Base-by-base conservation (phyloP, 2,329 filamentous ascomycete species). In the Fusarium robinianum region DNA sequence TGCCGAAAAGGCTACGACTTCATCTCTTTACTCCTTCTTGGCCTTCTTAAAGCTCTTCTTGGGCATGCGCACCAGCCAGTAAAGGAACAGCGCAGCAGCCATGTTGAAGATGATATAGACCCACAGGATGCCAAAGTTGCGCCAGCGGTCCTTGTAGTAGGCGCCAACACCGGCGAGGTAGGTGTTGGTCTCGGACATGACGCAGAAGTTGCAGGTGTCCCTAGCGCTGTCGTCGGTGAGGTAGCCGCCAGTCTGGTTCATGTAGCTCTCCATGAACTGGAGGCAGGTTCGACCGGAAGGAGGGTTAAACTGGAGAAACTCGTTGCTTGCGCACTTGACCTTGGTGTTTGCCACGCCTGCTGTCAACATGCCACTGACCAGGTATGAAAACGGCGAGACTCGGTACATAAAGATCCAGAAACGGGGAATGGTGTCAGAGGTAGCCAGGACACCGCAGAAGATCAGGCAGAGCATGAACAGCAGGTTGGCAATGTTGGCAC, bases 331-430 rank as follows among this genome's bases (percentile, higher is more conserved):
- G 66, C 90, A 96, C 1, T 63, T 54, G 27, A 94, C 82, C 0
- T 68, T 39, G 1, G 80, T 80, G 61, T 86, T 84, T 30, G 87
- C 86, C 7, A 96, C 72, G 6, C 80, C 88, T 1, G 80, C 80
- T 0, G 84, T 78, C 3, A 92, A 68, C 74, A 95, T 83, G 23
- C 84, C 87, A 18, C 79, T 78, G 21, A 94, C 81, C 17, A 94
- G 71, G 64, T 95, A 96, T 0, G 87, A 91, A 59, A 96, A 88
- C 0, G 90, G 90, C 0, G 85, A 90, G 26, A 90, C 72, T 35
- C 86, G 81, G 69, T 92, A 91, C 64, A 63, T 60, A 14, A 63
- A 59, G 16, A 45, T 60, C 60, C 60, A 69, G 53, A 80, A 79
- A 14, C 81, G 80, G 1, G 82, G 84, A 9, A 77, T 68, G 9